Conservation (phyloP, 768 basidiomycete genomes). For the Boletus reticuloceps region DNA sequence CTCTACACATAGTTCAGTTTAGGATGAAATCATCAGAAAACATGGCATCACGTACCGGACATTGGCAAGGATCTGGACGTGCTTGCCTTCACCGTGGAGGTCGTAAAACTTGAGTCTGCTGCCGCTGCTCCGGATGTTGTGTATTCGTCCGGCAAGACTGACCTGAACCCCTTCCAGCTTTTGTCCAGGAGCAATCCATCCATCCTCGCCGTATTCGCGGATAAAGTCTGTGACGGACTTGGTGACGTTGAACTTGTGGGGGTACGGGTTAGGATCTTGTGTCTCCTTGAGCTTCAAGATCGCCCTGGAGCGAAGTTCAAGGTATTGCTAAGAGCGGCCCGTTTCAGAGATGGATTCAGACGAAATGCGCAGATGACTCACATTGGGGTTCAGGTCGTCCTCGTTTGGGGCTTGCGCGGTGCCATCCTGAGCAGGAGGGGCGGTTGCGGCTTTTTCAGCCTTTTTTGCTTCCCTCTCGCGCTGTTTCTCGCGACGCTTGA, state of each 20-base stretch:
- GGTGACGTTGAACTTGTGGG: conserved; percentile 96
- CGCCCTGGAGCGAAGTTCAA: conserved; percentile 85
- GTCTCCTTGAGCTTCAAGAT: conserved; percentile 84
- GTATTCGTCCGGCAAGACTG: conserved; percentile 85
- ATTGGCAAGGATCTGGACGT: conserved; percentile 95
- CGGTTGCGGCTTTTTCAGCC: conserved; percentile 65
- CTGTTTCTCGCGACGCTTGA: conserved; percentile 91
- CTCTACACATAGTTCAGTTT: conserved; percentile 38
- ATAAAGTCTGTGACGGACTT: conserved; percentile 74
- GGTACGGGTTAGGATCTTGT: conserved; percentile 90
- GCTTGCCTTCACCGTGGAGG: conserved; percentile 85
- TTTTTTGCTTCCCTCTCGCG: conserved; percentile 72
- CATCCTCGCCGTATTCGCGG: conserved; percentile 67
- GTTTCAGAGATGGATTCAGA: not conserved
- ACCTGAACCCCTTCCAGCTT: conserved; percentile 60
- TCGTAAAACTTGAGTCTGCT: conserved; percentile 93
- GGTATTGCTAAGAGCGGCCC: conserved; percentile 76
- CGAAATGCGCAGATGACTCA: conserved; percentile 39
- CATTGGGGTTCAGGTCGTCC: conserved; percentile 88
- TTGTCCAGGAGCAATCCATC: conserved; percentile 62
- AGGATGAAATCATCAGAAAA: not conserved
- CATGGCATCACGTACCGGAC: conserved; percentile 53
- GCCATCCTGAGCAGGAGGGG: conserved; percentile 35
- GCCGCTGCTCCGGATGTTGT: conserved; percentile 81
- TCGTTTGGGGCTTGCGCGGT: conserved; percentile 51